phyloP scores from a whole-genome alignment of 1,139 yeast species.

The Kodamaea anthophila region DNA sequence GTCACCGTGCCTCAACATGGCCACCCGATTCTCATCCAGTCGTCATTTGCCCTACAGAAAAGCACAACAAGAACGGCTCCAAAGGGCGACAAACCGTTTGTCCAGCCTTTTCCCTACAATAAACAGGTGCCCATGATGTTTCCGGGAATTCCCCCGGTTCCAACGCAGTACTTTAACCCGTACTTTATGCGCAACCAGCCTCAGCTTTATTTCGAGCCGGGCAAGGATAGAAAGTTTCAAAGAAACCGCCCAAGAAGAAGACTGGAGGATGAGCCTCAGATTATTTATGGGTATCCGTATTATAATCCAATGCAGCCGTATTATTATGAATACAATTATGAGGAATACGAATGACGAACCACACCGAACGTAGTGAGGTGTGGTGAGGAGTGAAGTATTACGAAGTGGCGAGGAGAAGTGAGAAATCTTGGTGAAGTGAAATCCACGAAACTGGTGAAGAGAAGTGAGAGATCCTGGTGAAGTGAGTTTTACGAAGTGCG shows the following conservation, averaged over 20 bases:
- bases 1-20: slow-evolving; percentile 16
- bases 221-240: neutral
- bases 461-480: neutral
- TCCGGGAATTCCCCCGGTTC: slow-evolving; percentile 5
- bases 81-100: slow-evolving; percentile 1
- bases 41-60: slow-evolving; percentile 40
- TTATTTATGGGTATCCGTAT: slow-evolving; percentile 5
- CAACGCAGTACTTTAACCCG: slow-evolving; percentile 8
- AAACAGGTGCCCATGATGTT: slow-evolving; percentile 5
- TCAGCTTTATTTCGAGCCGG: neutral
- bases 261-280: slow-evolving; percentile 1
- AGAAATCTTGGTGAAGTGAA: no score
- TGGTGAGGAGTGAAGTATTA: no score
- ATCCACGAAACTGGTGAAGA: no score
- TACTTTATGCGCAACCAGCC: slow-evolving; percentile 4
- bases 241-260: neutral
- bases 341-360: no score
- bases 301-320: slow-evolving; percentile 6
- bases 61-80: slow-evolving; percentile 5
- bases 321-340: slow-evolving; percentile 9
- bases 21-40: slow-evolving; percentile 24
- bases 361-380: no score
- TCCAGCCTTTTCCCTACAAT: slow-evolving; percentile 1
- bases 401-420: no score
- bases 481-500: no score